Evolutionary conservation across 2,329 filamentous ascomycete genomes (phyloP), one percentile per base, ranked within the genome.

Genomic region (Cylindrodendrum hubeiense): DNA sequence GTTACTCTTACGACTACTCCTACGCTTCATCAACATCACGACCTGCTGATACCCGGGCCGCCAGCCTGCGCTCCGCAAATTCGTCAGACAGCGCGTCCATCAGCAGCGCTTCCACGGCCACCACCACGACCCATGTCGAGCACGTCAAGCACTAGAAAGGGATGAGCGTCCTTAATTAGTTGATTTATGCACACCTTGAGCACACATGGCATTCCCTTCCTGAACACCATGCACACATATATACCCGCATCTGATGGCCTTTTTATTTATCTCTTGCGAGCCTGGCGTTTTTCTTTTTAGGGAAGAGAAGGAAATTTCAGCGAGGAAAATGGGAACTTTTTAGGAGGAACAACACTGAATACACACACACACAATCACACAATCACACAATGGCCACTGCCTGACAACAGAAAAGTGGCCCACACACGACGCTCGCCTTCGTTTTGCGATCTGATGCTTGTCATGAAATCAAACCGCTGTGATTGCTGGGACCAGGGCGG

Each of bases 31-130:
- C 63, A 19, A 46, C 70, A 28, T 59, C 65, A 54, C 47, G 28
- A 24, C 33, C 54, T 44, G 34, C 46, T 39, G 55, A 60, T 13
- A 15, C 50, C 28, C 41, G 55, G 34, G 26, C 55, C 24, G 41
- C 61, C 47, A 59, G 55, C 41, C 15, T 56, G 57, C 34, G 60
- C 17, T 57, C 60, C 30, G 68, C 70, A 52, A 49, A 47, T 22
- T 47, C 43, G 22, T 73, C 73, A 7, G 73, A 75, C 44, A 68
- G 60, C 21, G 66, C 71, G 15, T 75, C 73, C 54, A 64, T 75
- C 44, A 68, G 58, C 44, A 75, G 73, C 41, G 67, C 56, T 9
- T 68, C 60, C 19, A 75, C 70, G 1, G 52, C 60, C 33, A 70
- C 67, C 19, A 68, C 63, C 17, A 66, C 71, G 30, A 69, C 70